Evolutionary conservation across 1,284 basidiomycete genomes (phyloP).

Genomic region (Apiotrichum mycotoxinovorans): DNA sequence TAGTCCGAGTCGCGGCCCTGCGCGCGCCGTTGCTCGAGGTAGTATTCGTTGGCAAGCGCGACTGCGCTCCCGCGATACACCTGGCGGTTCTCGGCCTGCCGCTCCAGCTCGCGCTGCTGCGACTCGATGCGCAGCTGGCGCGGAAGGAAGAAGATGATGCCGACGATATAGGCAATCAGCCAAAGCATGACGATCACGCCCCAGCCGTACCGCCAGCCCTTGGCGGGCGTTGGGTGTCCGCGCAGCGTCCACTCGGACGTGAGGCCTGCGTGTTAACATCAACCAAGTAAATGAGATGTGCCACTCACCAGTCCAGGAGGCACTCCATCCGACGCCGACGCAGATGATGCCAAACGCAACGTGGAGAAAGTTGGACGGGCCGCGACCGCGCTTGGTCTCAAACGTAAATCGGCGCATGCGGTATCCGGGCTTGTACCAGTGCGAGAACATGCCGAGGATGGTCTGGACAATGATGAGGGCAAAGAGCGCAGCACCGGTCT

Average conservation of each 20-base stretch:
- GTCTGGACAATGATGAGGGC: conserved; percentile 61
- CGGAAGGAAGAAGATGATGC: conserved; percentile 24
- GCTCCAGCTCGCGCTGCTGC: conserved; percentile 2
- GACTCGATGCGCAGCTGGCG: conserved; percentile 20
- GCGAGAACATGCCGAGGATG: conserved; percentile 59
- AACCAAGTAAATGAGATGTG: neutral
- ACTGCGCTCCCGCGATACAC: conserved; percentile 3
- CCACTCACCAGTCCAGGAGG: conserved; percentile 32
- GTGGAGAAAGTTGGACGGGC: conserved; percentile 36
- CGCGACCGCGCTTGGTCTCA: conserved; percentile 28
- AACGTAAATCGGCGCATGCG: conserved; percentile 10
- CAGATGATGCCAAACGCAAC: conserved; percentile 30
- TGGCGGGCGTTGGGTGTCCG: conserved; percentile 19
- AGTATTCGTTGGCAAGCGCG: conserved; percentile 4
- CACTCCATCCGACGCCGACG: conserved; percentile 31
- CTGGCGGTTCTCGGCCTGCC: conserved; percentile 5
- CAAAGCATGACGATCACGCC: conserved; percentile 27
- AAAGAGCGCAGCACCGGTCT: conserved; percentile 60
- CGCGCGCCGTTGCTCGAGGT: conserved; percentile 1
- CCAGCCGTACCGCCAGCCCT: conserved; percentile 36
- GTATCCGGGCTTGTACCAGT: conserved; percentile 47
- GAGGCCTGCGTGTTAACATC: conserved; percentile 16
- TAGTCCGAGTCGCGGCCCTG: no score
- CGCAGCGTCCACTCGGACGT: conserved; percentile 28
- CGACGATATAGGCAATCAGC: conserved; percentile 22